Evolutionary conservation across 2,329 filamentous ascomycete genomes (phyloP).

Genomic region (Xylariomycetidae sp.): DNA sequence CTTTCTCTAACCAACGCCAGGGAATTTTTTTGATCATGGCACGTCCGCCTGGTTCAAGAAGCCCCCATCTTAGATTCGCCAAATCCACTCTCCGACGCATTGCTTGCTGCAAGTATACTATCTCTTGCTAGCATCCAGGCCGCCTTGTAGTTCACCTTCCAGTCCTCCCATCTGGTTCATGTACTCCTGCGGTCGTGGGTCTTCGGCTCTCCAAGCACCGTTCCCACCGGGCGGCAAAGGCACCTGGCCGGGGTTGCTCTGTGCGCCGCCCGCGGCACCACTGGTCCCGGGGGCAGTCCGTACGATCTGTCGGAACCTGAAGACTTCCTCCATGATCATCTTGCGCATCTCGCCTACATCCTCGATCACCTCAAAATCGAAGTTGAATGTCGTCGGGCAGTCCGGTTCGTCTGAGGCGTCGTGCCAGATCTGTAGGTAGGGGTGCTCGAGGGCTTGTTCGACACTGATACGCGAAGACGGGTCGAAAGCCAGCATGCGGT

Average conservation of each 20-base stretch:
- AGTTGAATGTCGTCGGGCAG: slow-evolving; percentile 93
- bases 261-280: slow-evolving; percentile 31
- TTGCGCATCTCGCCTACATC: slow-evolving; percentile 92
- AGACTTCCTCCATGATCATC: slow-evolving; percentile 96
- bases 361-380: slow-evolving; percentile 96
- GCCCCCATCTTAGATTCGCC: too few relatives aligned
- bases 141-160: slow-evolving; percentile 56
- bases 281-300: slow-evolving; percentile 43
- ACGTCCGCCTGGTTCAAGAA: too few relatives aligned
- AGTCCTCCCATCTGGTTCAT: slow-evolving; percentile 43
- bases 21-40: too few relatives aligned
- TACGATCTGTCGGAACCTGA: slow-evolving; percentile 68
- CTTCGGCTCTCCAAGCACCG: slow-evolving; percentile 54
- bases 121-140: slow-evolving; percentile 46
- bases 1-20: too few relatives aligned
- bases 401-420: slow-evolving; percentile 92
- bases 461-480: slow-evolving; percentile 90
- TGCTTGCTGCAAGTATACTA: too few relatives aligned
- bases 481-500: slow-evolving; percentile 97
- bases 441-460: slow-evolving; percentile 92
- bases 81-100: too few relatives aligned
- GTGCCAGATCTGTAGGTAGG: slow-evolving; percentile 97
- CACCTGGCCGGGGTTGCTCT: slow-evolving; percentile 37
- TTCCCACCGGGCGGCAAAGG: slow-evolving; percentile 46
- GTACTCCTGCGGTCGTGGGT: slow-evolving; percentile 58